Evolutionary conservation across 192 early-diverging fungal genomes (phyloP).

Genomic region (Coemansia sp.): DNA sequence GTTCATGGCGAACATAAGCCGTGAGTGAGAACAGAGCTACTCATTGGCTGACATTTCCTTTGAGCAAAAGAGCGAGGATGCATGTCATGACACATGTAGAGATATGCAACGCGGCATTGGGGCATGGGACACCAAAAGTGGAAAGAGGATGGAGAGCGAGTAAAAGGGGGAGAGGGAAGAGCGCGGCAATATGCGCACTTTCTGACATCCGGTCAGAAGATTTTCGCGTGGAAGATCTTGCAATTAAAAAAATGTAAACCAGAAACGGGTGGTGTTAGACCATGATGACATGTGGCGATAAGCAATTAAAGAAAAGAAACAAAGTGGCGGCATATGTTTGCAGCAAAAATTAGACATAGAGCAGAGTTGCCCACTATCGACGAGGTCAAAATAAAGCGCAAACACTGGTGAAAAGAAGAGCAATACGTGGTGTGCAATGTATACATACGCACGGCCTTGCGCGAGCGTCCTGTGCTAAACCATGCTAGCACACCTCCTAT

Average conservation of each 20-base stretch:
- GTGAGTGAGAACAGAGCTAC: neutral
- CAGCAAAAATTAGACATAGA: neutral
- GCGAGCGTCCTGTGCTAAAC: neutral
- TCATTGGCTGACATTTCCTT: neutral
- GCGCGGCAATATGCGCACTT: constrained; percentile 9
- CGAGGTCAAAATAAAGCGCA: neutral
- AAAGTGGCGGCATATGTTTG: neutral
- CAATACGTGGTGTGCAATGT: neutral
- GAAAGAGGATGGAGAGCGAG: neutral
- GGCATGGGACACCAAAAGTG: neutral
- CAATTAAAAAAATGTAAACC: neutral
- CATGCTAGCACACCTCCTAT: neutral
- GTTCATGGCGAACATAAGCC: neutral
- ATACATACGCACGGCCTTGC: neutral
- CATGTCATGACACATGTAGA: neutral
- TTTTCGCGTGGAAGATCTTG: neutral
- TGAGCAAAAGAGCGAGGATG: constrained; percentile 5
- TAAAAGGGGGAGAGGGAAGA: neutral
- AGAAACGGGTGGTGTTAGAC: neutral
- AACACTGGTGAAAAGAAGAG: neutral
- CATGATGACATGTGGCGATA: neutral
- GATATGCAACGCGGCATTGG: constrained; percentile 7
- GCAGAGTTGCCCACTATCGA: neutral
- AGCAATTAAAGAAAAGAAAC: neutral
- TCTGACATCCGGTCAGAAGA: constrained; percentile 2